Conservation (phyloP, 208 protist genomes). For the Acanthamoeba healyi region DNA sequence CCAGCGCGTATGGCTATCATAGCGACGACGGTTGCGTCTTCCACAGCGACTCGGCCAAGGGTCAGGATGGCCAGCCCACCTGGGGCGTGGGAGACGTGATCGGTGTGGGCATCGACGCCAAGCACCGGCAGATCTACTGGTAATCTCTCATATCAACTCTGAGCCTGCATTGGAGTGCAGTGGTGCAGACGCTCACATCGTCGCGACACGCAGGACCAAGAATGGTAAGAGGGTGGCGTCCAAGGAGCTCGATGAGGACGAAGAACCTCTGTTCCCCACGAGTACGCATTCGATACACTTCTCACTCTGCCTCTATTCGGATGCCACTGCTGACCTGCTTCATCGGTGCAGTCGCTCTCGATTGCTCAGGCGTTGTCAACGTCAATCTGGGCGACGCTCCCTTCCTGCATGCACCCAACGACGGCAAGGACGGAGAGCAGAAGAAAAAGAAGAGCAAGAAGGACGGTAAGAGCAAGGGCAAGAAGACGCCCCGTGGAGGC, state of each 20-base stretch:
- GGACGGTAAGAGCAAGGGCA: neutral
- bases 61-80: constrained; percentile 25
- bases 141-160: neutral
- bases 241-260: constrained; percentile 41
- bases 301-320: too few species aligned
- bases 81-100: constrained; percentile 65
- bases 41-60: constrained; percentile 1
- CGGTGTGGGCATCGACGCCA: constrained; percentile 37
- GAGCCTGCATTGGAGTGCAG: too few species aligned
- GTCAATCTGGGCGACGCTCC: constrained; percentile 50
- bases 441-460: constrained; percentile 36
- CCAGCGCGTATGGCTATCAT: constrained; percentile 68
- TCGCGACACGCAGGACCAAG: constrained; percentile 13
- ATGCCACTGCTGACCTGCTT: too few species aligned
- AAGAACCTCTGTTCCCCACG: constrained; percentile 39
- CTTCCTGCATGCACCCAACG: neutral
- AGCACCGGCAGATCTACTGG: constrained; percentile 27
- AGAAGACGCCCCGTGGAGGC: constrained; percentile 45
- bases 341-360: constrained; percentile 6
- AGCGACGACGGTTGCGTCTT: constrained; percentile 70
- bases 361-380: constrained; percentile 9
- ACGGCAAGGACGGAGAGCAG: neutral
- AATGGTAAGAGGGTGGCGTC: constrained; percentile 27
- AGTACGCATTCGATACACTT: too few species aligned
- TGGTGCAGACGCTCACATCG: neutral